phyloP scores from a whole-genome alignment of 306 rosid genomes.

The Quercus suber region DNA sequence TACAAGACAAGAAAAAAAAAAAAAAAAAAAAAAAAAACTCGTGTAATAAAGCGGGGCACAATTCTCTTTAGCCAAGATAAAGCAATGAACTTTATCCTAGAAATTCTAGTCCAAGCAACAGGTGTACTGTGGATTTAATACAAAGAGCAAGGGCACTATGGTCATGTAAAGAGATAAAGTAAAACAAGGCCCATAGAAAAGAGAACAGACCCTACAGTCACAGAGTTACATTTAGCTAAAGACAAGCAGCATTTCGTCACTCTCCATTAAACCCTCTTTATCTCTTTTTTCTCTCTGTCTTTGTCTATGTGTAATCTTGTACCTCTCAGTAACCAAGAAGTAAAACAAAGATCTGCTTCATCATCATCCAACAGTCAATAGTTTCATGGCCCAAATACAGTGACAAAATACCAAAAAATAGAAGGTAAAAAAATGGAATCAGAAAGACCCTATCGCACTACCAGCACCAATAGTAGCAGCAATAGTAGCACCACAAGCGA shows the following conservation, averaged over 20 bases:
- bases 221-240: slow-evolving; percentile 35
- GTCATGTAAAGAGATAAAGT: background rate
- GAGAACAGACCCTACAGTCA: slow-evolving; percentile 14
- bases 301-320: slow-evolving; percentile 3
- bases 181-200: background rate
- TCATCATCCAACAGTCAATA: slow-evolving; percentile 5
- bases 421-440: slow-evolving; percentile 33
- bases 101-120: background rate
- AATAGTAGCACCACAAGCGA: slow-evolving; percentile 40
- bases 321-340: slow-evolving; percentile 2
- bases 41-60: background rate
- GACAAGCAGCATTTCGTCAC: slow-evolving; percentile 51
- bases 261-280: slow-evolving; percentile 27
- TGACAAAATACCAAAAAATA: background rate
- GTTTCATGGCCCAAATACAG: slow-evolving; percentile 18
- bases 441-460: slow-evolving; percentile 46
- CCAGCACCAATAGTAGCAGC: slow-evolving; percentile 28
- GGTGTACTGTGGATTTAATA: background rate
- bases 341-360: slow-evolving; percentile 32
- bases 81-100: background rate
- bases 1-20: background rate
- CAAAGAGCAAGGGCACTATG: slow-evolving; percentile 25
- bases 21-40: background rate
- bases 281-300: background rate
- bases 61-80: background rate